Percentiles rank a stretch among this genome's conserved stretches.
Conservation (phyloP, 2,329 filamentous ascomycete genomes). For the Penicillium crustosum region DNA sequence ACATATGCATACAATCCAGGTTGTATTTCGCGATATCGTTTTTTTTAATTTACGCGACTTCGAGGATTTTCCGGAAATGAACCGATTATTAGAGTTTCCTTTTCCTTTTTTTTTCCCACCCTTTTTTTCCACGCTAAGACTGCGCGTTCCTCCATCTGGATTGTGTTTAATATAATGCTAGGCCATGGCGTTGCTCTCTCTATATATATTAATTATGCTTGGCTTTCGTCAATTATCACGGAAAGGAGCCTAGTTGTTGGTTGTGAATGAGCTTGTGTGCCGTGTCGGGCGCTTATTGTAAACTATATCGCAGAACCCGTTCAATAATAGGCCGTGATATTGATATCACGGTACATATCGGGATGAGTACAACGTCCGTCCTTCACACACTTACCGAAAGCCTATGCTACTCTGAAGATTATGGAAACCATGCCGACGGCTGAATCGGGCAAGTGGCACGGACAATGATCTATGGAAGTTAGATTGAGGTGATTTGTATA, state of each 20-base stretch:
- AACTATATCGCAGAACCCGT: not conserved
- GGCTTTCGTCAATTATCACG: not conserved
- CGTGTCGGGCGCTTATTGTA: slow-evolving; percentile 19
- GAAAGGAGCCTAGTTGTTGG: not conserved
- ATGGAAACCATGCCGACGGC: slow-evolving; percentile 8
- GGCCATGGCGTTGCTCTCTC: slow-evolving; percentile 5
- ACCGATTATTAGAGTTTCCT: slow-evolving; percentile 7
- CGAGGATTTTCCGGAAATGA: slow-evolving; percentile 7
- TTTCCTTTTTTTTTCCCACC: not conserved
- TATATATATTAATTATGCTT: not conserved
- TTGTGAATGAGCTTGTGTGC: slow-evolving; percentile 2
- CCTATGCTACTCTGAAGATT: slow-evolving; percentile 14
- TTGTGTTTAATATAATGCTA: not conserved
- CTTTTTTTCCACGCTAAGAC: slow-evolving; percentile 3
- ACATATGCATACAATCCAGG: not conserved
- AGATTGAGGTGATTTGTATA: not conserved
- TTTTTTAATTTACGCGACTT: not conserved
- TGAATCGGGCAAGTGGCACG: slow-evolving; percentile 15
- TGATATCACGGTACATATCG: not conserved
- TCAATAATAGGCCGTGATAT: not conserved
- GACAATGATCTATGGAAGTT: slow-evolving; percentile 12
- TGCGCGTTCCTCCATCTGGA: slow-evolving; percentile 5
- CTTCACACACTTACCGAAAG: not conserved
- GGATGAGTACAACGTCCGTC: not conserved
- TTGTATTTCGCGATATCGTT: not conserved